Evolutionary conservation across 2,329 filamentous ascomycete genomes (phyloP).

Genomic region (Clarireedia paspali): DNA sequence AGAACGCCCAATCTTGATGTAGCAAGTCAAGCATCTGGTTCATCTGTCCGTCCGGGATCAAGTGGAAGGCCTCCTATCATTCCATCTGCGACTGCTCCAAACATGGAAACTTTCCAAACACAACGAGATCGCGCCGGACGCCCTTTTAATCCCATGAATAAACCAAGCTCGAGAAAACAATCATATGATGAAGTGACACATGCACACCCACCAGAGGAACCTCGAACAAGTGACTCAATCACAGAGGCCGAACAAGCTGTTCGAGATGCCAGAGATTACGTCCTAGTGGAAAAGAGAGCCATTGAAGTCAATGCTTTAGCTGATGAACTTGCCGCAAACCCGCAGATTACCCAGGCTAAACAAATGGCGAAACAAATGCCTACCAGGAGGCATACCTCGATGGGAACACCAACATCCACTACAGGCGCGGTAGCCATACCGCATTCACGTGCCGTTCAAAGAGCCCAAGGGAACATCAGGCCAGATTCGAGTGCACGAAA

Average conservation of each 20-base stretch:
- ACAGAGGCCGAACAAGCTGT: constrained; percentile 59
- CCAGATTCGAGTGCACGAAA: constrained; percentile 57
- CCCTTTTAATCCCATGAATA: constrained; percentile 1
- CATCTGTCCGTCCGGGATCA: constrained; percentile 16
- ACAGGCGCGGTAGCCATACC: constrained; percentile 63
- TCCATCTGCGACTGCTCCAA: constrained; percentile 25
- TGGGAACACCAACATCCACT: constrained; percentile 60
- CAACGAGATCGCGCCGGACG: constrained; percentile 14
- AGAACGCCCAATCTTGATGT: constrained; percentile 14
- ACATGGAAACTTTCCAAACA: constrained; percentile 25
- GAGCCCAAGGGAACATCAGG: constrained; percentile 57
- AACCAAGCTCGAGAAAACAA: constrained; percentile 14
- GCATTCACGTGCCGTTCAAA: constrained; percentile 65
- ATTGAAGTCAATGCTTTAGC: constrained; percentile 97
- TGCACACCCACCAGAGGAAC: constrained; percentile 5
- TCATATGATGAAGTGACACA: constrained; percentile 24
- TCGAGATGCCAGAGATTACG: constrained; percentile 89
- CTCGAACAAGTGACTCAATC: constrained; percentile 36
- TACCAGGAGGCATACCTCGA: constrained; percentile 68
- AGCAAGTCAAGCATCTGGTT: constrained; percentile 15
- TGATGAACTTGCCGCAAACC: constrained; percentile 84
- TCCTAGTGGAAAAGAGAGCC: constrained; percentile 87
- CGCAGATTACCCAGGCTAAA: constrained; percentile 36
- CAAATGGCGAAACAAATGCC: constrained; percentile 42
- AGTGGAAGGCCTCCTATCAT: constrained; percentile 19